Evolutionary conservation across 2,329 filamentous ascomycete species (phyloP).

Genomic region (Alternaria brassicicola): DNA sequence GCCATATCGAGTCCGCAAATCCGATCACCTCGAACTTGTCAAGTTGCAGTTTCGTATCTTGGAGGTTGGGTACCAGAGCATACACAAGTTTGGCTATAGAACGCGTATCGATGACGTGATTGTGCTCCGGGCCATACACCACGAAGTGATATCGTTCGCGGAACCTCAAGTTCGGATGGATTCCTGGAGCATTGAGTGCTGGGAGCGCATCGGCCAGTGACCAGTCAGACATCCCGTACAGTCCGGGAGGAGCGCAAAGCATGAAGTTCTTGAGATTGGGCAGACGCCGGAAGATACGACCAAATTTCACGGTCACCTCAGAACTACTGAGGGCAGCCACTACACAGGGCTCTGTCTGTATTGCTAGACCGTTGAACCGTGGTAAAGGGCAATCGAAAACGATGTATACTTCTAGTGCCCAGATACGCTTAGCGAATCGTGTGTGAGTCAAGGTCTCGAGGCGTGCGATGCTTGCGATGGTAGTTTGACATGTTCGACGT

Average conservation of each 20-base stretch:
- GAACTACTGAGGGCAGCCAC: neutral
- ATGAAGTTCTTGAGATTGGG: neutral
- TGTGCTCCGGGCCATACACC: neutral
- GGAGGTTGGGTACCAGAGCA: neutral
- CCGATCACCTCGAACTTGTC: neutral
- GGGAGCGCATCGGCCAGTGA: neutral
- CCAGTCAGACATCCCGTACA: neutral
- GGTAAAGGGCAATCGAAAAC: neutral
- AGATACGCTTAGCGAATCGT: conserved; percentile 4
- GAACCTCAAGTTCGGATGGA: neutral
- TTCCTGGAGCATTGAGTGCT: neutral
- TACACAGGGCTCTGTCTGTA: neutral
- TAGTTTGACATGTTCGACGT: neutral
- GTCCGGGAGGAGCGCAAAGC: neutral
- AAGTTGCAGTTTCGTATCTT: neutral
- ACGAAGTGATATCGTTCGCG: no score
- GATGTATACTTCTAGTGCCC: neutral
- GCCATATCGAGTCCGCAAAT: neutral
- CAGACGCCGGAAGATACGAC: neutral
- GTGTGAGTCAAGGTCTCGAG: conserved; percentile 1
- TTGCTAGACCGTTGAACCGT: neutral
- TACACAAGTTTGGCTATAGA: neutral
- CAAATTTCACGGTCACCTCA: neutral
- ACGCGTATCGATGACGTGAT: neutral
- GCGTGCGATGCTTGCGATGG: neutral